phyloP scores from a whole-genome alignment of 75 land plant species.

The Cryptomeria japonica region DNA sequence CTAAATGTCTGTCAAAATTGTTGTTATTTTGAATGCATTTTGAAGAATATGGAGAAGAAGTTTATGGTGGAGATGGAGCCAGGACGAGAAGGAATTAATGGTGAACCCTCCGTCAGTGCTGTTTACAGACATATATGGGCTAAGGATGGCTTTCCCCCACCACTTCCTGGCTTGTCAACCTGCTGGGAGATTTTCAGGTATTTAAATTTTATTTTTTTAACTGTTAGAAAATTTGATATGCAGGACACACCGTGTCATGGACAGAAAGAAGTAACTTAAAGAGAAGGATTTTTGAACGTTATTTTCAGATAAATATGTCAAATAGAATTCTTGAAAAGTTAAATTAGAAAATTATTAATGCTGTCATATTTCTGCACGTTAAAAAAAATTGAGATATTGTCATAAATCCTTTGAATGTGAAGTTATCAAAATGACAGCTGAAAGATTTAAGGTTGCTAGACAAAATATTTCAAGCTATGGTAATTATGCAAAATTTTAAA shows the following conservation, averaged over 20 bases:
- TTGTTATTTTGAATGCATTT: not conserved
- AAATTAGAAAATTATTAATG: not conserved
- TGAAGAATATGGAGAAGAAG: not conserved
- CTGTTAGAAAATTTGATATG: not conserved
- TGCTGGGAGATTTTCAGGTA: slow-evolving; percentile 67
- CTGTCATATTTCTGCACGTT: not conserved
- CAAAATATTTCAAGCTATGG: not conserved
- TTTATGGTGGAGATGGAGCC: slow-evolving; percentile 28
- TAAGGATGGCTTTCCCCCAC: slow-evolving; percentile 55
- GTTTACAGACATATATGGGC: slow-evolving; percentile 59
- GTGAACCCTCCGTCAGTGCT: slow-evolving; percentile 71
- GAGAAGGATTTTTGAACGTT: not conserved
- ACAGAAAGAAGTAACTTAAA: not conserved
- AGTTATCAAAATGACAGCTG: not conserved
- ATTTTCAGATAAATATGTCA: not conserved
- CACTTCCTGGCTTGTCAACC: slow-evolving; percentile 38
- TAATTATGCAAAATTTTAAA: not conserved
- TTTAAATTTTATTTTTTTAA: not conserved
- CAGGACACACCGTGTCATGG: not conserved
- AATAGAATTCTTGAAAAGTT: not conserved
- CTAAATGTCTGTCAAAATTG: not conserved
- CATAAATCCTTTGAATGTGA: not conserved
- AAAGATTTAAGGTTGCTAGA: not conserved
- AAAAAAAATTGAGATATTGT: not conserved
- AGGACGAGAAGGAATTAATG: slow-evolving; percentile 43